Evolutionary conservation across 2,329 filamentous ascomycete species (phyloP), one percentile per base, ranked within the genome.

Genomic region (Aspergillus caelatus): DNA sequence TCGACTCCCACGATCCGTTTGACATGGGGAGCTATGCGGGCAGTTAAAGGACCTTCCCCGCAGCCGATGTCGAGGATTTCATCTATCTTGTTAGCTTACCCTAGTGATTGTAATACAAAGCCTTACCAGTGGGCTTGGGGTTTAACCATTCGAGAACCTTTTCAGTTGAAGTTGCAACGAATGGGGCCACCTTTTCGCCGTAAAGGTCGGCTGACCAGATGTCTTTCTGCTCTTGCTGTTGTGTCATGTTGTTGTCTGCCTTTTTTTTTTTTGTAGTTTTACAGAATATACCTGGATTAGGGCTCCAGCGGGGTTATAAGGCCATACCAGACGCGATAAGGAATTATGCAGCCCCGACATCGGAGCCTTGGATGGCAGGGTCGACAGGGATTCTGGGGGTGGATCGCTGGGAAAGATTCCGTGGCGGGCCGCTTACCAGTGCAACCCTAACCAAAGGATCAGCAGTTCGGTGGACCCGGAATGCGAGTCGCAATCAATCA

Each of bases 61-160:
- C 88, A 90, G 14, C 88, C 88, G 58, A 90, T 76, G 67, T 90
- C 88, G 2, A 90, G 78, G 30, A 90, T 81, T n/a, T 78, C 73
- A 71, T 90, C 88, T 66, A 26, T 46, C 45, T 26, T 46, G 45
- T 46, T 23, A 26, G 45, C 21, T 14, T 26, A 16, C 4, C 21
- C 21, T 26, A 23, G 21, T n/a, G 11, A 26, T 26, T 26, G 6
- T 46, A 3, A 46, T 46, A 4, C 16, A 21, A 46, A 26, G 21
- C 1, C 21, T 46, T 46, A 46, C 45, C 45, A 26, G 86, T 83
- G 30, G 82, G 80, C 62, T 86, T 81, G 0, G 87, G 81, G 67
- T 88, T 82, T 0, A 90, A 79, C 45, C 45, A 46, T 19, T 19
- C 11, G 10, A 46, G 21, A 46, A 46, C 45, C 11, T 46, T 46